Conservation (phyloP, 306 rosid genomes). For the Rubus idaeus region DNA sequence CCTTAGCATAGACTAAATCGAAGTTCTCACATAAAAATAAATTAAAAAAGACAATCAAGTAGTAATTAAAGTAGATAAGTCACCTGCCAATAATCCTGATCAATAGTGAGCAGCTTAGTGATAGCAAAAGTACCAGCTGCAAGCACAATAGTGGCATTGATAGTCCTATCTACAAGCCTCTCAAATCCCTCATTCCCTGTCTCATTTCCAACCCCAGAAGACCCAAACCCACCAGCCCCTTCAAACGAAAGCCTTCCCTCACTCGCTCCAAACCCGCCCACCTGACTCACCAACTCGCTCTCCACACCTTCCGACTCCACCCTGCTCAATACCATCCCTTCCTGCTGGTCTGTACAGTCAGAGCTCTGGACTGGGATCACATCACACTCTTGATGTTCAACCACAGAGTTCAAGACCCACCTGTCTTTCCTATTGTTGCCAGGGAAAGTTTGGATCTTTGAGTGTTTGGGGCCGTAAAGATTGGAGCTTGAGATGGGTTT, state of each 20-base stretch:
- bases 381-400: conserved; percentile 45
- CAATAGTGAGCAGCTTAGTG: conserved; percentile 86
- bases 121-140: conserved; percentile 80
- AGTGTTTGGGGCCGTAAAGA: conserved; percentile 26
- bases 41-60: neutral
- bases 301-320: conserved; percentile 59
- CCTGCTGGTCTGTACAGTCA: conserved; percentile 64
- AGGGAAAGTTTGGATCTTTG: conserved; percentile 26
- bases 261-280: conserved; percentile 57
- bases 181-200: conserved; percentile 38
- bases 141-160: conserved; percentile 76
- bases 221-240: conserved; percentile 55
- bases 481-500: conserved; percentile 20
- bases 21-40: neutral
- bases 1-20: neutral
- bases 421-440: conserved; percentile 28
- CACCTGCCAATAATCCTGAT: conserved; percentile 93
- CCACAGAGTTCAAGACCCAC: conserved; percentile 34
- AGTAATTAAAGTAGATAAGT: conserved; percentile 31
- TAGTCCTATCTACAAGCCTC: conserved; percentile 66
- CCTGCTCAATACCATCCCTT: conserved; percentile 53
- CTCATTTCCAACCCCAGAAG: conserved; percentile 43
- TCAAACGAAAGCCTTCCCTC: conserved; percentile 69
- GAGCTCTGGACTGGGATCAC: conserved; percentile 62
- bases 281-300: conserved; percentile 59